Base-by-base conservation (phyloP, 2,329 filamentous ascomycete species). In the Fusarium veterinarium region DNA sequence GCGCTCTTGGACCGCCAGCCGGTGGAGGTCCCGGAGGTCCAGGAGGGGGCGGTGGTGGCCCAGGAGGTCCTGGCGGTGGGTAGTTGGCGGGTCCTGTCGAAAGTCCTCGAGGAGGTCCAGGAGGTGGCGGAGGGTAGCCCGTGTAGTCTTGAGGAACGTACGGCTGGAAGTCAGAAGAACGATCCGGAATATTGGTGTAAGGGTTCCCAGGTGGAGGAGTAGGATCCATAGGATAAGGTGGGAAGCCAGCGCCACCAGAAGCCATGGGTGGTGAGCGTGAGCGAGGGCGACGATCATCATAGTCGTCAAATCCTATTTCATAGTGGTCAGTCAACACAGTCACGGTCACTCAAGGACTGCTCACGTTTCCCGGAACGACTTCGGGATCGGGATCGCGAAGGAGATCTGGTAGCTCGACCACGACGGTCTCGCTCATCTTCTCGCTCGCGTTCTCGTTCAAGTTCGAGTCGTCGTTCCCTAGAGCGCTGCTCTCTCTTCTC, bases 241-340 rank as follows among this genome's bases (percentile, higher is more conserved):
- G 84, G 66, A 85, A 87, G 75, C 83, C 87, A 20, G 84, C 83
- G 17, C 86, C 86, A n/a, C 86, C 86, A 5, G 86, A 88, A 8
- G 86, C 86, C 60, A 82, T 85, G 6, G 85, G 84, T 1, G 86
- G 86, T 5, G 86, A 88, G 9, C 83, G 82, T 8, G 82, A 88
- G 11, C 83, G 82, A 8, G 82, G 79, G 16, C 81, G 82, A 42
- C 78, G 76, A 58, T 80, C 76, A 44, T 82, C 78, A 69, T 84
- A 81, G 23, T 79, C 77, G n/a, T 83, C 81, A 25, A 51, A 72
- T 35, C 63, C 75, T 72, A 40, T 33, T 55, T 35, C 45, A 56
- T n/a, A 38, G 48, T 51, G 38, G 67, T 77, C 46, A 77, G 73
- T 45, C 44, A 63, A 40, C 35, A 33, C 35, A 58, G 33, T 51